Evolutionary conservation across 2,329 filamentous ascomycete species (phyloP).

Genomic region (Periconia sp.): DNA sequence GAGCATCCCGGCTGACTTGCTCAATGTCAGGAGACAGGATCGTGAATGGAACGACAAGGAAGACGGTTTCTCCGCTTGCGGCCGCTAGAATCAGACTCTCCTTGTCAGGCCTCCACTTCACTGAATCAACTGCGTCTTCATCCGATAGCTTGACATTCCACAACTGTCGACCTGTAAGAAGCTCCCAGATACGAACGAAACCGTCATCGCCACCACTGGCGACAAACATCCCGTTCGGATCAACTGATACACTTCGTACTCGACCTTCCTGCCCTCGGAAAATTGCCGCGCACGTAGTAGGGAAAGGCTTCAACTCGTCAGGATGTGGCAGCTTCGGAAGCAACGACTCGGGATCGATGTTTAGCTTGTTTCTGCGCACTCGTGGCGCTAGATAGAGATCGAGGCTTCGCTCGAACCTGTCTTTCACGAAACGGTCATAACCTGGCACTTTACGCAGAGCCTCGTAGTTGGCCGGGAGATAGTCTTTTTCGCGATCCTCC

Average conservation of each 20-base stretch:
- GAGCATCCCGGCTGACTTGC: conserved; percentile 72
- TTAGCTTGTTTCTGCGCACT: conserved; percentile 89
- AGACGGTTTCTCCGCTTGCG: conserved; percentile 83
- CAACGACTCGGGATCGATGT: conserved; percentile 93
- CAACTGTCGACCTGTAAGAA: conserved; percentile 83
- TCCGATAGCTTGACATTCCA: conserved; percentile 82
- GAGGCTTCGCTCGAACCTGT: conserved; percentile 92
- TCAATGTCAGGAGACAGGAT: conserved; percentile 75
- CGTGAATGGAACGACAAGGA: conserved; percentile 74
- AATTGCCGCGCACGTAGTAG: conserved; percentile 84
- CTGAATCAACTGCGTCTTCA: conserved; percentile 80
- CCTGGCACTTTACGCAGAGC: conserved; percentile 90
- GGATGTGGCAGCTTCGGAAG: conserved; percentile 92
- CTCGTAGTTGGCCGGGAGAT: conserved; percentile 80
- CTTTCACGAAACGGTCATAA: conserved; percentile 88
- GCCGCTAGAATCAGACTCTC: conserved; percentile 83
- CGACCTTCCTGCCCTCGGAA: conserved; percentile 89
- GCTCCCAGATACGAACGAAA: conserved; percentile 87
- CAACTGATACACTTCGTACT: conserved; percentile 82
- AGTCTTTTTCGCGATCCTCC: conserved; percentile 90
- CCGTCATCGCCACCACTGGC: conserved; percentile 96
- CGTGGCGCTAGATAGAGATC: conserved; percentile 95
- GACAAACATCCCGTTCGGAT: conserved; percentile 83
- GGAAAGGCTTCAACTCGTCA: conserved; percentile 93
- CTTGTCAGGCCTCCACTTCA: conserved; percentile 86